Conservation (phyloP, 352 stramenopile species). For the Pythium oligandrum region DNA sequence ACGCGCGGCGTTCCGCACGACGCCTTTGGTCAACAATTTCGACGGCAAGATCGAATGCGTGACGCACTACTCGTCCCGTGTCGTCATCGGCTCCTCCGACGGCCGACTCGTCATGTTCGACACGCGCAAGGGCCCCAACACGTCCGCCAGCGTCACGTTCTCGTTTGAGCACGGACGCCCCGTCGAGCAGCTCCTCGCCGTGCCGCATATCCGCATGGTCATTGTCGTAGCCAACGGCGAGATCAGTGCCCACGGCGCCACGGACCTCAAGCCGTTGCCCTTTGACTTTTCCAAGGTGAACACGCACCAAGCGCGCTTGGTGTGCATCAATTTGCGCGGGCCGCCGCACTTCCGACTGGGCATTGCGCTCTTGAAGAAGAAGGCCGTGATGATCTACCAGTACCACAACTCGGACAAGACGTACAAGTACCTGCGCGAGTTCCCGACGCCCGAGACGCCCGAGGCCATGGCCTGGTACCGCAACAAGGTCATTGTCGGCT, state of each 20-base stretch:
- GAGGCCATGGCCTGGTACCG: constrained; percentile 85
- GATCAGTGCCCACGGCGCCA: constrained; percentile 67
- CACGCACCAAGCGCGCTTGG: constrained; percentile 53
- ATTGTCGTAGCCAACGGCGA: constrained; percentile 77
- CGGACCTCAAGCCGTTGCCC: constrained; percentile 65
- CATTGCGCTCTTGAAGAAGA: constrained; percentile 55
- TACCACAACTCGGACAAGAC: constrained; percentile 76
- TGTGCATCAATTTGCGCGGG: constrained; percentile 81
- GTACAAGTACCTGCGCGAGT: constrained; percentile 78
- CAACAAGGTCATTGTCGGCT: constrained; percentile 84
- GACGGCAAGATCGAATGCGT: constrained; percentile 82
- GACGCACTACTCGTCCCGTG: constrained; percentile 84
- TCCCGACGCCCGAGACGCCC: constrained; percentile 63
- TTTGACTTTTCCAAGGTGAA: constrained; percentile 85
- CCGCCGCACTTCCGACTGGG: constrained; percentile 81
- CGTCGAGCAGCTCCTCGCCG: constrained; percentile 76
- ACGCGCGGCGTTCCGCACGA: constrained; percentile 76
- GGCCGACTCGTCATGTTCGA: constrained; percentile 84
- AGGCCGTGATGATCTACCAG: constrained; percentile 76
- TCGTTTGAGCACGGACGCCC: constrained; percentile 67
- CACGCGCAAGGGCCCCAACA: constrained; percentile 75
- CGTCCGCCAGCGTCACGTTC: constrained; percentile 43
- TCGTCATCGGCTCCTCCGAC: constrained; percentile 77
- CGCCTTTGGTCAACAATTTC: constrained; percentile 65
- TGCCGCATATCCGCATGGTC: constrained; percentile 86